Evolutionary conservation across 108 stramenopile species (phyloP), one percentile per base, ranked within the genome.

Genomic region (Skeletonema menzelii): DNA sequence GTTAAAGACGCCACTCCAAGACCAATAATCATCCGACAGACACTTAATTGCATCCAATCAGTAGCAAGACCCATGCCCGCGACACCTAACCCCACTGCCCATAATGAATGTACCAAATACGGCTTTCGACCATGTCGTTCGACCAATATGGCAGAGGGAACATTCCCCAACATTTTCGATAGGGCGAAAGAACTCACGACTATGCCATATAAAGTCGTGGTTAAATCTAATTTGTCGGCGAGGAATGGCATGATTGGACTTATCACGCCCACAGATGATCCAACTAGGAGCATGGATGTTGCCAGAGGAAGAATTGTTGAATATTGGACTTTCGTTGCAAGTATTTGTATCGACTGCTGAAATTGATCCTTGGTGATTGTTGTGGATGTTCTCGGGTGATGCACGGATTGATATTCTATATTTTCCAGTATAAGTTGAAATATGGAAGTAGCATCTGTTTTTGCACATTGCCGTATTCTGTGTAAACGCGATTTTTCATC

Each of bases 111-210:
- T 0, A 91, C 88, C 81, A 94, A 72, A 78, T 91, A 92, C 12
- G 91, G 92, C 60, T 94, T 94, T 6, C 96, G 72, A n/a, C 96
- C 96, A 70, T 94, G 86, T 27, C 85, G 77, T 70, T 95, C 94
- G 14, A 94, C 91, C 55, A 91, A 62, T 40, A 94, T 85, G 0
- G 94, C 92, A 30, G 87, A 85, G 24, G 96, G 96, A 22, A 97
- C 88, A 77, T 97, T 97, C n/a, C 85, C 89, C 11, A 80, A 22
- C 70, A 97, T 87, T 81, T 97, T 97, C 47, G 90, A 83, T 19
- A 93, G 44, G 2, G 86, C 96, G 62, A 97, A 97, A 56, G 92
- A 84, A 34, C 79, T 77, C 10, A 97, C 92, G 13, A 97, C 93
- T 46, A 87, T 56, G 1, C 95, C 95, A 60, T 89, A 96, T 58